These are phyloP conservation scores for Salinomyces thailandicus DNA, from an alignment of 2,329 filamentous ascomycete species.

Conservation along the genomic window DNA sequence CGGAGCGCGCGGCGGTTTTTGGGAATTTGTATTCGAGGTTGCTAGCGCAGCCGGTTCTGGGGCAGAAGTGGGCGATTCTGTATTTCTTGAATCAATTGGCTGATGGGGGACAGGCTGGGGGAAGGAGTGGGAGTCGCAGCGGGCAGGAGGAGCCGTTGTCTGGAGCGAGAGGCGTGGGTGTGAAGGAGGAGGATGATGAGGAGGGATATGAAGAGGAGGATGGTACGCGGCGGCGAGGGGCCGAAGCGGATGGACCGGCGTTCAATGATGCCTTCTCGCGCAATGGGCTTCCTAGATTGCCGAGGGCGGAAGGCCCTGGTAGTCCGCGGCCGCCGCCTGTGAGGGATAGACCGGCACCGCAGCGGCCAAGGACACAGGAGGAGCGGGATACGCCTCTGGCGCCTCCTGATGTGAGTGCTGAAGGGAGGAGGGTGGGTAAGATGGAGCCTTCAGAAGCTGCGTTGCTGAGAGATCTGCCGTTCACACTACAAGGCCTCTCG, in stretches of 20 bases:
- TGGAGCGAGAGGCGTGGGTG: constrained; percentile 3
- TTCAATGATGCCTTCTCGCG: constrained; percentile 41
- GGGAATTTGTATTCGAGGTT: constrained; percentile 84
- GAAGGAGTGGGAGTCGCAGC: background rate
- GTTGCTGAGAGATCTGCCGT: constrained; percentile 62
- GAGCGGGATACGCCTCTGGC: background rate
- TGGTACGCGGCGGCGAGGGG: background rate
- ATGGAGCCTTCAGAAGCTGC: constrained; percentile 31
- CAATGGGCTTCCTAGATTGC: constrained; percentile 33
- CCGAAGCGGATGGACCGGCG: constrained; percentile 7
- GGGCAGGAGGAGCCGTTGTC: background rate
- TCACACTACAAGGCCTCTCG: constrained; percentile 83
- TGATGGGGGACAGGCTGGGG: constrained; percentile 34
- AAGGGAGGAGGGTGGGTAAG: constrained; percentile 2
- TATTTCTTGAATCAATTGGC: constrained; percentile 80
- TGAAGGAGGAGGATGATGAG: constrained; percentile 3
- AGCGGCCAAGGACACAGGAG: constrained; percentile 11
- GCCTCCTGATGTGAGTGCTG: constrained; percentile 4
- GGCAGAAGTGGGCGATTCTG: constrained; percentile 94
- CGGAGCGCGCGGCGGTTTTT: constrained; percentile 67
- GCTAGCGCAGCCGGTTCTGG: constrained; percentile 79
- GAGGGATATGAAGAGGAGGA: constrained; percentile 6
- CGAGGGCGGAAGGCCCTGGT: constrained; percentile 15
- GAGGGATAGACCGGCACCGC: constrained; percentile 12
- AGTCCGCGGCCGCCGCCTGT: constrained; percentile 16